These are phyloP conservation scores for Solanum medicagineum DNA, from an alignment of 257 asterid species.

Conservation along the genomic window DNA sequence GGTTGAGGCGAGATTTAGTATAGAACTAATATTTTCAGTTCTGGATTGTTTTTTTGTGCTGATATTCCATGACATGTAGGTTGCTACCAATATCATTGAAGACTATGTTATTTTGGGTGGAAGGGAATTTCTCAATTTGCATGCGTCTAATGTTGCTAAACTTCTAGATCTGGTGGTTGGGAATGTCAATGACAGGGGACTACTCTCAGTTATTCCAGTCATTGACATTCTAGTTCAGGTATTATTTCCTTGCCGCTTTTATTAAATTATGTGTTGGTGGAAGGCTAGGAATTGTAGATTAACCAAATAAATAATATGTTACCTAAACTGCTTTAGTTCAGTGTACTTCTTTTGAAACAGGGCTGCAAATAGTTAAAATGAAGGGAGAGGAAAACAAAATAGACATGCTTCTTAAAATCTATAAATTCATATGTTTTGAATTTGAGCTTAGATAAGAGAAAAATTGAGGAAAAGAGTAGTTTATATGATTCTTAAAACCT, in stretches of 20 bases:
- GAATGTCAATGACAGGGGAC: constrained; percentile 83
- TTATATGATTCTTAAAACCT: not conserved
- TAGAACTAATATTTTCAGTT: not conserved
- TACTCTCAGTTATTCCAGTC: constrained; percentile 73
- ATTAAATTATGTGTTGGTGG: not conserved
- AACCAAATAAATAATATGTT: not conserved
- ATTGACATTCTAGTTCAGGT: constrained; percentile 95
- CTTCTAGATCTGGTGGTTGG: constrained; percentile 83
- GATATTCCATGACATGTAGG: constrained; percentile 34
- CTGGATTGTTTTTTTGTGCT: not conserved
- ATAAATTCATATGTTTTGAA: not conserved
- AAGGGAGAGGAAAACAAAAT: not conserved
- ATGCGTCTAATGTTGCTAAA: constrained; percentile 60
- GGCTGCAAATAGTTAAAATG: not conserved
- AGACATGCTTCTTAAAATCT: not conserved
- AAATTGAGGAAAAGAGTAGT: not conserved
- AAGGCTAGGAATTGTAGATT: not conserved
- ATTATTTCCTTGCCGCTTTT: not conserved
- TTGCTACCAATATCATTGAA: constrained; percentile 78
- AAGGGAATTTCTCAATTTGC: constrained; percentile 63
- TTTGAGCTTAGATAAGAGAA: not conserved
- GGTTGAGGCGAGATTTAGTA: constrained; percentile 20
- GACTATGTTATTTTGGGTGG: constrained; percentile 85
- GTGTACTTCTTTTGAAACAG: not conserved
- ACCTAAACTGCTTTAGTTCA: not conserved